Evolutionary conservation across 129 eudicot species (phyloP).

Genomic region (Mikania micrantha): DNA sequence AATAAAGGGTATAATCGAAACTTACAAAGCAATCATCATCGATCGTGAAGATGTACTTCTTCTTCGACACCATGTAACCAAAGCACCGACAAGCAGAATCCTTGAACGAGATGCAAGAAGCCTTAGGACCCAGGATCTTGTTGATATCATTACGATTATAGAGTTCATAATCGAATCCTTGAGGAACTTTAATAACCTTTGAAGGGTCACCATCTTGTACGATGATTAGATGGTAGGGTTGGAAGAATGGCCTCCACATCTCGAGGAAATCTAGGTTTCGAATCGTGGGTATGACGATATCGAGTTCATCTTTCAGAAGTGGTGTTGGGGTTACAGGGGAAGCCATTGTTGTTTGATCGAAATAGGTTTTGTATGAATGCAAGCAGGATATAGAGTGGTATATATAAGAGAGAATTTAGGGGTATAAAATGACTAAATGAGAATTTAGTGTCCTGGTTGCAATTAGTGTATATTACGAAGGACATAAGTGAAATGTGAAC

Average conservation of each 20-base stretch:
- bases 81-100: constrained; percentile 77
- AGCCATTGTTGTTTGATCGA: constrained; percentile 17
- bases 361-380: constrained; percentile 18
- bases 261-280: constrained; percentile 67
- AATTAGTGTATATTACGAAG: background rate
- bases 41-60: constrained; percentile 58
- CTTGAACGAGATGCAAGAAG: constrained; percentile 68
- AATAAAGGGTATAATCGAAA: background rate
- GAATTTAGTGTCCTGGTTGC: background rate
- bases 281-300: constrained; percentile 58
- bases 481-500: background rate
- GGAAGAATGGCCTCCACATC: constrained; percentile 71
- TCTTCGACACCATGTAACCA: constrained; percentile 61
- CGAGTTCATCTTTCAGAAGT: constrained; percentile 48
- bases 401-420: constrained; percentile 11
- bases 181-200: constrained; percentile 47
- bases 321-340: constrained; percentile 34
- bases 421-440: background rate
- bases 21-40: constrained; percentile 86
- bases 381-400: background rate
- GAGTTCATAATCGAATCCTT: constrained; percentile 68
- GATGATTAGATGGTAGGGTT: constrained; percentile 56
- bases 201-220: constrained; percentile 70
- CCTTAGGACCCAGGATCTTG: constrained; percentile 60
- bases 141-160: constrained; percentile 70